Evolutionary conservation across 1,284 basidiomycete genomes (phyloP), one percentile per base, ranked within the genome.

Genomic region (Moniliella sp.): DNA sequence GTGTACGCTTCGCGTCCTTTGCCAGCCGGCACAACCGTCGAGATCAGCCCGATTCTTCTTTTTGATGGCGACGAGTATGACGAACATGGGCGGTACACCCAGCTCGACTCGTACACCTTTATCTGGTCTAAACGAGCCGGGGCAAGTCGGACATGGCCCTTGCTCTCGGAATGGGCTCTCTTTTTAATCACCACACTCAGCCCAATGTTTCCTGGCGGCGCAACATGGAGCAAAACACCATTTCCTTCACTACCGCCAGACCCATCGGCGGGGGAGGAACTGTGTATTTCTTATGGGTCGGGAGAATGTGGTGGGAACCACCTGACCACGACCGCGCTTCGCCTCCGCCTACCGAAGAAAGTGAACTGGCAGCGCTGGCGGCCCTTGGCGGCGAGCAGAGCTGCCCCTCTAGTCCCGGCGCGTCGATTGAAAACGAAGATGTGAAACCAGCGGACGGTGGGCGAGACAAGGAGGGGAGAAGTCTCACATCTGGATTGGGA

Each of bases 11-110:
- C 51, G 3, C 18, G n/a, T 0, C 11, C 34, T 0, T 33, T 57
- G 7, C 13, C 37, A 7, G 64, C 69, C 1, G 67, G 72, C 11
- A 76, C 74, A 0, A 37, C 78, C 8, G 57, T 93, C 37, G 84
- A 93, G 57, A 71, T 75, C 40, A 78, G 76, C 37, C 84, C 84
- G 0, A 78, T 83, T n/a, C 65, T 91, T 7, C 65, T 91, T 4
- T 73, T 88, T 46, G 62, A 65, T 1, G 67, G 70, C 29, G 66
- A 71, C 17, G 79, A 56, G 32, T 58, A 56, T 30, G 16, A 28
- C 4, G 15, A 25, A 5, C 34, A 50, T 33, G 55, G 52, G 0
- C 44, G 43, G 15, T 39, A 75, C 45, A 86, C 78, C 0, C 62
- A 77, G 0, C 63, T 88, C 10, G 77, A 84, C 43, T 73, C 76